Percentiles rank a stretch among this genome's conserved stretches.
These are phyloP conservation scores for Asterochloris sp. DNA, from an alignment of 139 green algal genomes.

Conservation along the genomic window DNA sequence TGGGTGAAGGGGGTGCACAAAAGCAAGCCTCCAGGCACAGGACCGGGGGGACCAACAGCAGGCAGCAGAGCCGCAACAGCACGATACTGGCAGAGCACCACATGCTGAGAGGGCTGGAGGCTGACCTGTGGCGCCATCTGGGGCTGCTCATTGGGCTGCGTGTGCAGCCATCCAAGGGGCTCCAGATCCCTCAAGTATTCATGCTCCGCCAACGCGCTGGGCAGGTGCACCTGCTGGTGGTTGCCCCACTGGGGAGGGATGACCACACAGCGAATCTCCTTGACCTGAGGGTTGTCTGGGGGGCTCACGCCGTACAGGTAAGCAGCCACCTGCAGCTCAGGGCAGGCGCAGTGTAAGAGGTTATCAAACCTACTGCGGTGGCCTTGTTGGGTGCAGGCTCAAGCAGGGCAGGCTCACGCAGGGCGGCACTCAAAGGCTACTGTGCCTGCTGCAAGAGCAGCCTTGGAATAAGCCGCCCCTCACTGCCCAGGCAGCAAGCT, in stretches of 20 bases:
- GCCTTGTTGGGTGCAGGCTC: no score
- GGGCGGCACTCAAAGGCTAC: no score
- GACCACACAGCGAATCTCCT: slow-evolving; percentile 94
- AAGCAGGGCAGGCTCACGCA: no score
- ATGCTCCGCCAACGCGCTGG: slow-evolving; percentile 84
- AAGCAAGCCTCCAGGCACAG: no score
- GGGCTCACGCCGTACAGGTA: slow-evolving; percentile 94
- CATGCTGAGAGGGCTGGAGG: not conserved
- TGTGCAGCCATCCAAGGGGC: slow-evolving; percentile 99
- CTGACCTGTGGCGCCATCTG: slow-evolving; percentile 83
- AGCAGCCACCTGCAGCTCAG: slow-evolving; percentile 47
- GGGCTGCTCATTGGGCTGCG: slow-evolving; percentile 93
- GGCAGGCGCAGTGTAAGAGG: no score
- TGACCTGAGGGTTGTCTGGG: slow-evolving; percentile 96
- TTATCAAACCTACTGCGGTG: no score
- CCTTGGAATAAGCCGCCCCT: no score
- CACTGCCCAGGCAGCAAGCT: no score
- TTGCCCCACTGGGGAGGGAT: slow-evolving; percentile 98
- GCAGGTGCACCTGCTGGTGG: slow-evolving; percentile 92
- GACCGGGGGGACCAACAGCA: no score
- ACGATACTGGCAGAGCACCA: not conserved
- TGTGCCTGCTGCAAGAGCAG: no score
- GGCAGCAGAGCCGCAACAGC: not conserved
- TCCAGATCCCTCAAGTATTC: slow-evolving; percentile 96
- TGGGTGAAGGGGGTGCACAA: no score